Percentiles rank a stretch among this genome's conserved stretches.
Evolutionary conservation across 345 rosid genomes (phyloP).

Genomic region (Orychophragmus violaceus): DNA sequence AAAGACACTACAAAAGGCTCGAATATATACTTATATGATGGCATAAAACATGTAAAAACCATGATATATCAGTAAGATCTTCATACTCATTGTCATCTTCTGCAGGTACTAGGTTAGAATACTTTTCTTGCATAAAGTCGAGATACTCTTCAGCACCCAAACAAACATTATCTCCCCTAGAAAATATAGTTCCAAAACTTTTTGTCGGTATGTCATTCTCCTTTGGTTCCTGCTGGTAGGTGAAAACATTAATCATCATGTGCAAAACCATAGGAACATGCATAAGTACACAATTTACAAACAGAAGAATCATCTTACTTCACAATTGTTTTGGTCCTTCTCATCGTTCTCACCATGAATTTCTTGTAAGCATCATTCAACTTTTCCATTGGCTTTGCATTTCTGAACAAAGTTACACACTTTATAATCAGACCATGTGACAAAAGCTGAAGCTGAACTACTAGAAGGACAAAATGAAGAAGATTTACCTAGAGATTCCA

Average conservation of each 20-base stretch:
- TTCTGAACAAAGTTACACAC: constrained; percentile 33
- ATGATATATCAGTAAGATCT: too few species aligned
- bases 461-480: background rate
- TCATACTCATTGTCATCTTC: too few species aligned
- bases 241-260: background rate
- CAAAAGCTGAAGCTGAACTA: background rate
- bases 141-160: too few species aligned
- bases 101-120: too few species aligned
- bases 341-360: constrained; percentile 71
- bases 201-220: constrained; percentile 46
- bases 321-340: constrained; percentile 37
- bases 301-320: constrained; percentile 34
- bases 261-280: background rate
- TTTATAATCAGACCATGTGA: background rate
- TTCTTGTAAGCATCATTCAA: too few species aligned
- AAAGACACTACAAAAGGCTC: too few species aligned
- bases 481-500: constrained; percentile 57
- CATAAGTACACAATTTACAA: background rate
- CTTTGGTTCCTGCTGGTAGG: too few species aligned
- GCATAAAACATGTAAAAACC: too few species aligned
- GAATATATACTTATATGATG: too few species aligned
- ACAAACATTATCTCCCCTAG: constrained; percentile 50
- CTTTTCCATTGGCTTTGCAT: constrained; percentile 71
- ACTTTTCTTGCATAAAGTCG: too few species aligned
- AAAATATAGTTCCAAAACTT: constrained; percentile 73